These are phyloP conservation scores for Selenicereus undatus DNA, from an alignment of 148 eudicot genomes.

Conservation along the genomic window DNA sequence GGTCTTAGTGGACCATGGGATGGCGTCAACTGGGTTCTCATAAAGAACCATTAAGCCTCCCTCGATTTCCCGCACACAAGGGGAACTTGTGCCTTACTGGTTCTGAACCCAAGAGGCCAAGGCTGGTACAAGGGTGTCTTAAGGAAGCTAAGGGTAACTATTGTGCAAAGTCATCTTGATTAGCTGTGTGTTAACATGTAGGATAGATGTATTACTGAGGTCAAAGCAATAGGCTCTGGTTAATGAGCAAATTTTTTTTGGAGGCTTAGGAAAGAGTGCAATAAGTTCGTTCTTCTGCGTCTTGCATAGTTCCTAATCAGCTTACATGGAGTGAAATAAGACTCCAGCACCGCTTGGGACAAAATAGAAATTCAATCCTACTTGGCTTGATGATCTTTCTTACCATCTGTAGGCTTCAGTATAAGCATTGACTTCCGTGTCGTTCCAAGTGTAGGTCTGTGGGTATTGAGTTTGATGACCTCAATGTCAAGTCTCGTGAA, in stretches of 20 bases:
- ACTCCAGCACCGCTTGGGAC: background rate
- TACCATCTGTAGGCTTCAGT: background rate
- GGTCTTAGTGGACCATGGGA: too few relatives aligned
- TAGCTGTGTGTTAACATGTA: background rate
- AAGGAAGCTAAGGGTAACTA: too few relatives aligned
- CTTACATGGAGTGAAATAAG: background rate
- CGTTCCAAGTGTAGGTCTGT: constrained; percentile 42
- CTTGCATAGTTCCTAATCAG: background rate
- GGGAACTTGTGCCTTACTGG: too few relatives aligned
- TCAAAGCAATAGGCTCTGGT: background rate
- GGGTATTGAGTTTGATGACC: constrained; percentile 53
- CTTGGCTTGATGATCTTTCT: background rate
- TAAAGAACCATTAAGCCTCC: too few relatives aligned
- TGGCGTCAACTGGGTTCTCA: too few relatives aligned
- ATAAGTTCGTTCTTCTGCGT: background rate
- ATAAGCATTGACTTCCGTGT: background rate
- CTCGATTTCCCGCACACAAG: too few relatives aligned
- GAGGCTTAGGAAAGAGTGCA: background rate
- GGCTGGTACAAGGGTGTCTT: too few relatives aligned
- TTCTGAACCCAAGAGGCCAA: too few relatives aligned
- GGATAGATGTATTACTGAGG: background rate
- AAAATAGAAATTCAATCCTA: background rate
- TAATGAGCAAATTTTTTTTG: background rate
- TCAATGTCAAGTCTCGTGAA: constrained; percentile 62
- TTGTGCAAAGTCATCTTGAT: too few relatives aligned